Percentiles rank a stretch among this genome's conserved stretches.
These are phyloP conservation scores for Neoarthrinium moseri DNA, from an alignment of 2,329 filamentous ascomycete species.

Conservation along the genomic window DNA sequence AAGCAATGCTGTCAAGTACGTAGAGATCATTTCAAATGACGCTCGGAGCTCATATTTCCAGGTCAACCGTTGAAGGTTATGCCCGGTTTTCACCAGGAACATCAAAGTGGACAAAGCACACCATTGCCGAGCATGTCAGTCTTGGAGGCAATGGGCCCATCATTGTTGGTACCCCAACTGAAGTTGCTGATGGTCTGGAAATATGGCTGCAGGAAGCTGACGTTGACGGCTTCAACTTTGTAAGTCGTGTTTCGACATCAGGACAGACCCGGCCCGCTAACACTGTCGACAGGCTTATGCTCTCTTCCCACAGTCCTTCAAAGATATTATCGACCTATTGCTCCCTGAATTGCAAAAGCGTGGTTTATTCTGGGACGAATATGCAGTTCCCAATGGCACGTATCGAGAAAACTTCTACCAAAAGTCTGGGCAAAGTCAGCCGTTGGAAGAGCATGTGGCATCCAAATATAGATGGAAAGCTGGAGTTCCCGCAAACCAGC, in stretches of 20 bases:
- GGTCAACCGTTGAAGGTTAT: conserved; percentile 54
- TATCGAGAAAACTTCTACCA: conserved; percentile 62
- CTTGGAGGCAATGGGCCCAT: conserved; percentile 67
- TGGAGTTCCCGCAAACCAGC: conserved; percentile 25
- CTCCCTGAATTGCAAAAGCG: conserved; percentile 61
- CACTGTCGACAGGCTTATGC: conserved; percentile 51
- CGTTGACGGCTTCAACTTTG: conserved; percentile 74
- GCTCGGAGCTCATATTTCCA: conserved; percentile 20
- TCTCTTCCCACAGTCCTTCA: conserved; percentile 66
- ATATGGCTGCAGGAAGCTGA: conserved; percentile 67
- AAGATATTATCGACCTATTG: conserved; percentile 64
- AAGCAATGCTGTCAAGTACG: conserved; percentile 39
- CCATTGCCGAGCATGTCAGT: conserved; percentile 65
- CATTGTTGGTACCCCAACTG: conserved; percentile 61
- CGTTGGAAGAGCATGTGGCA: conserved; percentile 51
- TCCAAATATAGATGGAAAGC: conserved; percentile 44
- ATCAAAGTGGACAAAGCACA: conserved; percentile 71
- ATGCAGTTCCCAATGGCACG: conserved; percentile 54
- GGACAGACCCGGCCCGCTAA: background rate
- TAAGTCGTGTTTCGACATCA: conserved; percentile 32
- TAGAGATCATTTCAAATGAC: too few species aligned
- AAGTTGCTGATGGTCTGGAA: conserved; percentile 68
- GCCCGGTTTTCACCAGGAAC: conserved; percentile 56
- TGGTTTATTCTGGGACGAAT: conserved; percentile 56
- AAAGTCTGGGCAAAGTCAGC: conserved; percentile 46